phyloP scores from a whole-genome alignment of 495 filamentous ascomycete species.

The Penicillium nucicola region DNA sequence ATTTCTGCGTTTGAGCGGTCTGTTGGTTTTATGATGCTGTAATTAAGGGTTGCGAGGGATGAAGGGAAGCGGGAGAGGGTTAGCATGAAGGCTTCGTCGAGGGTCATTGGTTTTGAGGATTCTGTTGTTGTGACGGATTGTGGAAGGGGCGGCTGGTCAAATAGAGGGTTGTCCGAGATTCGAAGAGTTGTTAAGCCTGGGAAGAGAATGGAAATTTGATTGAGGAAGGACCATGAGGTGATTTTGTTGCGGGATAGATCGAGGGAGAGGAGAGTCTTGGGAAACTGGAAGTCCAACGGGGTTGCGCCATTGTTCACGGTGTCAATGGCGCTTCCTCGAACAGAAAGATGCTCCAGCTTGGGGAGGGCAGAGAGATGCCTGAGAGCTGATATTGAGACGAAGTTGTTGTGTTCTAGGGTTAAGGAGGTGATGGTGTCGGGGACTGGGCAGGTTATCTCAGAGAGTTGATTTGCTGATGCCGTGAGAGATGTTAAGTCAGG shows the following conservation, averaged over 20 bases:
- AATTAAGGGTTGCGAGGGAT: conserved; percentile 69
- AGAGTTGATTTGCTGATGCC: conserved; percentile 52
- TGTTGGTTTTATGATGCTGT: conserved; percentile 62
- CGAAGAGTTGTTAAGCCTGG: conserved; percentile 67
- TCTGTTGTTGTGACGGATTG: conserved; percentile 27
- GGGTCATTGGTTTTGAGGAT: conserved; percentile 41
- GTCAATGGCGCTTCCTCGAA: conserved; percentile 44
- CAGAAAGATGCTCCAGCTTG: conserved; percentile 51
- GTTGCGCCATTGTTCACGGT: conserved; percentile 18
- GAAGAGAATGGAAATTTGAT: conserved; percentile 60
- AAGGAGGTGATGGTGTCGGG: conserved; percentile 52
- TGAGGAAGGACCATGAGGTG: conserved; percentile 65
- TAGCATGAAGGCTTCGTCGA: conserved; percentile 82
- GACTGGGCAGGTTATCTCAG: conserved; percentile 33
- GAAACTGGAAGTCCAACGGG: conserved; percentile 34
- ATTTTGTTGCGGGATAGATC: conserved; percentile 81
- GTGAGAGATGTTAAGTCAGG: conserved; percentile 56
- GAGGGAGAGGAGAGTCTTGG: conserved; percentile 51
- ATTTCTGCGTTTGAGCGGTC: conserved; percentile 86
- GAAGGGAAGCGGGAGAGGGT: conserved; percentile 70
- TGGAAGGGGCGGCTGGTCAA: conserved; percentile 51
- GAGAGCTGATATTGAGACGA: conserved; percentile 59
- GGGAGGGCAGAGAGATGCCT: conserved; percentile 53
- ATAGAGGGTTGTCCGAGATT: conserved; percentile 81
- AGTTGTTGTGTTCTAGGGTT: conserved; percentile 71